A percentile compares a stretch with the other conserved stretches of the same genome.
Conservation (phyloP, 805 yeast genomes). For the Cyberlindnera mycetangii region DNA sequence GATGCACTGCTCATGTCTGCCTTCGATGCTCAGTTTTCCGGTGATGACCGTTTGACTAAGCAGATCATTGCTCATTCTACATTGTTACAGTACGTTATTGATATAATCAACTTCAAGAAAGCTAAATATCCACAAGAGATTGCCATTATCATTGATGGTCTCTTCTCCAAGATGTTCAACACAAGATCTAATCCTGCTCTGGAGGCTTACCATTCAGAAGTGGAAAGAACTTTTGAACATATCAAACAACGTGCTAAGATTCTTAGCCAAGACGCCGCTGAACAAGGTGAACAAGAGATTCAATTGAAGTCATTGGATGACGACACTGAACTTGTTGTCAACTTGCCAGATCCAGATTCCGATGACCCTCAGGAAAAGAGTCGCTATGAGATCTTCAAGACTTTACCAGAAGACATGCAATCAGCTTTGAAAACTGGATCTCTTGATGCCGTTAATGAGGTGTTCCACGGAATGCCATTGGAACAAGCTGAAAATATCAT, state of each 20-base stretch:
- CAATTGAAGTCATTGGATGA: conserved; percentile 90
- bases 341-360: conserved; percentile 56
- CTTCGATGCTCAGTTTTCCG: conserved; percentile 74
- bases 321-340: conserved; percentile 66
- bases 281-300: conserved; percentile 55
- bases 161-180: conserved; percentile 58
- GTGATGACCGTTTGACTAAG: conserved; percentile 50
- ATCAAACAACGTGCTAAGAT: conserved; percentile 72
- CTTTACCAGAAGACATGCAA: conserved; percentile 62
- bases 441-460: conserved; percentile 78
- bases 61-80: conserved; percentile 79
- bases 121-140: conserved; percentile 33
- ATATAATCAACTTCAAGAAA: conserved; percentile 36
- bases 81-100: conserved; percentile 66
- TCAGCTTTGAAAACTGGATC: conserved; percentile 68
- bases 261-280: conserved; percentile 49
- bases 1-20: conserved; percentile 93
- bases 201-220: conserved; percentile 69
- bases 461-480: conserved; percentile 68
- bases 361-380: conserved; percentile 40
- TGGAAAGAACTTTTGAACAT: conserved; percentile 69
- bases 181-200: conserved; percentile 52
- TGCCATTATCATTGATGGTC: conserved; percentile 52
- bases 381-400: conserved; percentile 53
- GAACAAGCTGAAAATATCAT: conserved; percentile 78